Conservation (phyloP, 139 green algal genomes). For the Volvox africanus region DNA sequence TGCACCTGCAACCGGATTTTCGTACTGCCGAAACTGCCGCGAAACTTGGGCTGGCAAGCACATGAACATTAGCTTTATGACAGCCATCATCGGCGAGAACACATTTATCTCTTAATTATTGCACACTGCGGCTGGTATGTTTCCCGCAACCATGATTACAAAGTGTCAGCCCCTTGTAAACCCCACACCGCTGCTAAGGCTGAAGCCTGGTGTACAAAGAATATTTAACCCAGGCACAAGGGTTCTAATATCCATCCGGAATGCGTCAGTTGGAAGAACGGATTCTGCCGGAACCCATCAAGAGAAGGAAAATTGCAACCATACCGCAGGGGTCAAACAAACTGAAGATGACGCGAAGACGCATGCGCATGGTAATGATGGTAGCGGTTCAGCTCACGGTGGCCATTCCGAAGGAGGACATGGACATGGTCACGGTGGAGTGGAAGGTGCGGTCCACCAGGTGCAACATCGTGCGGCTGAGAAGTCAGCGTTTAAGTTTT, state of each 20-base stretch:
- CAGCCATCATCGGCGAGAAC: too few species aligned
- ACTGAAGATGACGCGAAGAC: not conserved
- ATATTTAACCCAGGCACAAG: not conserved
- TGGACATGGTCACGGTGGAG: slow-evolving; percentile 41
- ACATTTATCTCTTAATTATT: too few species aligned
- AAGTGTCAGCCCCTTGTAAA: not conserved
- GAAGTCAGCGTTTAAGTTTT: slow-evolving; percentile 63
- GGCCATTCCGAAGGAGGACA: slow-evolving; percentile 20
- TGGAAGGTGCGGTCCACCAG: slow-evolving; percentile 59
- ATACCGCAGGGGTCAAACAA: not conserved
- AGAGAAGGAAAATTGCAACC: not conserved
- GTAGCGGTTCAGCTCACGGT: not conserved
- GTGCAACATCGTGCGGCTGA: slow-evolving; percentile 58
- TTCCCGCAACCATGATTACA: not conserved
- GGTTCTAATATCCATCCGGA: not conserved
- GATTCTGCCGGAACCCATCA: slow-evolving; percentile 15
- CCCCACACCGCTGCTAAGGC: not conserved
- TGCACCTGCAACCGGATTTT: too few species aligned
- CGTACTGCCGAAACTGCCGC: too few species aligned
- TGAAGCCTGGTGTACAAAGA: not conserved
- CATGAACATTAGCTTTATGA: too few species aligned
- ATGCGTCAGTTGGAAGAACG: not conserved
- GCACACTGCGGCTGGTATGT: not conserved
- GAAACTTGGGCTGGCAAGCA: too few species aligned
- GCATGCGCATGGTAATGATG: not conserved